phyloP scores from a whole-genome alignment of 2,329 filamentous ascomycete genomes.

The Ceratocystis ficicola region DNA sequence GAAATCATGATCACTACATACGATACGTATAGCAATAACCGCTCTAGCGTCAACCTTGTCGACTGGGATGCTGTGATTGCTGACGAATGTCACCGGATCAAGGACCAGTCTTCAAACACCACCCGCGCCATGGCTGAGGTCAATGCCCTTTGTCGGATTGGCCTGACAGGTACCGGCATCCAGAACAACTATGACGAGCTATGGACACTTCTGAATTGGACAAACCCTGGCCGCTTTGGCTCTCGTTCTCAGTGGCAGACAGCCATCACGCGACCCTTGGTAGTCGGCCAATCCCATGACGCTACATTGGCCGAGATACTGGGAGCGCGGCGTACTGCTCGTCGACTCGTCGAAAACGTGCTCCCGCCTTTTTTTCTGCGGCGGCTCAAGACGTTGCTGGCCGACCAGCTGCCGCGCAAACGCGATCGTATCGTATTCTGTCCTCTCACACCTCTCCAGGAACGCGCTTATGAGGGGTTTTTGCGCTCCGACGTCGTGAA shows the following conservation, averaged over 20 bases:
- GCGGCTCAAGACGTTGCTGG: conserved; percentile 85
- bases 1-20: conserved; percentile 96
- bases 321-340: conserved; percentile 65
- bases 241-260: conserved; percentile 61
- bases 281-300: conserved; percentile 82
- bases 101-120: conserved; percentile 63
- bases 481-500: conserved; percentile 47
- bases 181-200: conserved; percentile 97
- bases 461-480: conserved; percentile 70
- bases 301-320: conserved; percentile 75
- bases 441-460: conserved; percentile 70
- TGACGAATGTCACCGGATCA: conserved; percentile 86
- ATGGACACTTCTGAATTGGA: conserved; percentile 95
- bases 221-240: conserved; percentile 64
- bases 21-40: conserved; percentile 70
- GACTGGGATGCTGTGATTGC: conserved; percentile 90
- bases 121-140: conserved; percentile 81
- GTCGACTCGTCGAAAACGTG: conserved; percentile 73
- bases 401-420: conserved; percentile 87
- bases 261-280: conserved; percentile 66
- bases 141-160: conserved; percentile 84
- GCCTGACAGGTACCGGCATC: conserved; percentile 87
- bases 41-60: conserved; percentile 63
- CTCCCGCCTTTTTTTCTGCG: conserved; percentile 83
- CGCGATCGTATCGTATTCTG: conserved; percentile 92